A percentile compares a stretch with the other conserved stretches of the same genome.
These are phyloP conservation scores for Odontarrhena argentea DNA, from an alignment of 345 rosid species.

Conservation along the genomic window DNA sequence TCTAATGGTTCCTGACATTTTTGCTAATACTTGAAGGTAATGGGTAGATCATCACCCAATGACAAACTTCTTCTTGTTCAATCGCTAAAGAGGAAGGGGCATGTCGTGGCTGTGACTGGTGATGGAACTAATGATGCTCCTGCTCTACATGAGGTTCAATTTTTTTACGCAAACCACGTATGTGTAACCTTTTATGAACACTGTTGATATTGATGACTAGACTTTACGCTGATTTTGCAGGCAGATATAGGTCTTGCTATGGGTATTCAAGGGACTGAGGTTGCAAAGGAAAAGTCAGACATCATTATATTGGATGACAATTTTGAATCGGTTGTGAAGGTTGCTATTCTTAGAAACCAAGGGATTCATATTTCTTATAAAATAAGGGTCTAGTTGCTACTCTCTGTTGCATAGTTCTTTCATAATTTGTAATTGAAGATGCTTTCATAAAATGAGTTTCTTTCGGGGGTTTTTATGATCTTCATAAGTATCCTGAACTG, in stretches of 20 bases:
- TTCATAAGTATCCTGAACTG: background rate
- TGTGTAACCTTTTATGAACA: background rate
- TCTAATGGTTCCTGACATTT: conserved; percentile 19
- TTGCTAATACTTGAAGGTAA: conserved; percentile 56
- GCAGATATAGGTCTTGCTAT: conserved; percentile 98
- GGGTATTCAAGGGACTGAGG: conserved; percentile 99
- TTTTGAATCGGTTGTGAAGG: conserved; percentile 97
- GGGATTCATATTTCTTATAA: background rate
- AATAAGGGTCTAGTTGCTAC: background rate
- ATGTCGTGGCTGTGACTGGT: conserved; percentile 91
- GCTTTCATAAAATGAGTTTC: background rate
- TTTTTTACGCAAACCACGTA: conserved; percentile 8
- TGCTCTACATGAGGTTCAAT: conserved; percentile 78
- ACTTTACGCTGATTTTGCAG: conserved; percentile 46
- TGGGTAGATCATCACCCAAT: conserved; percentile 90
- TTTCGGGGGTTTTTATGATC: background rate
- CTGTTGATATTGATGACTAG: conserved; percentile 15
- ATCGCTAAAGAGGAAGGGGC: conserved; percentile 71
- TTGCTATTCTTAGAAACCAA: conserved; percentile 16
- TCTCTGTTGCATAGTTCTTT: conserved; percentile 6
- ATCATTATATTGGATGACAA: conserved; percentile 93
- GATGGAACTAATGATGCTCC: conserved; percentile 98
- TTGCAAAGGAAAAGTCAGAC: conserved; percentile 97
- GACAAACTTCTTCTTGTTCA: conserved; percentile 91
- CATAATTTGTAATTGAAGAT: background rate